phyloP scores from a whole-genome alignment of 208 protist species.

The Trypanosoma caninum region DNA sequence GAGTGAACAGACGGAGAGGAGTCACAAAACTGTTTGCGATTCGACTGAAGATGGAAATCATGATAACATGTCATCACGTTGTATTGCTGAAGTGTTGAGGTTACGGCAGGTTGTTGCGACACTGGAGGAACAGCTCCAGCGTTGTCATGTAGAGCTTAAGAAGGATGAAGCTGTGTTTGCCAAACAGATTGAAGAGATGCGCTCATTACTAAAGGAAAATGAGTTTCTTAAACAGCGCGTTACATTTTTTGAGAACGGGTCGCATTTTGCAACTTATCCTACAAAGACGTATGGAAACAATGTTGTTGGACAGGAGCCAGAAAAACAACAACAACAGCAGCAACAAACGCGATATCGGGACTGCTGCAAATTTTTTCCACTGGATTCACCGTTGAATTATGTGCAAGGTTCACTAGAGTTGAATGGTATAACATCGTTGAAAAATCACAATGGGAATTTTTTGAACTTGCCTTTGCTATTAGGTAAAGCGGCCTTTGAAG shows the following conservation, averaged over 20 bases:
- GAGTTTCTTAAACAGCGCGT: slow-evolving; percentile 25
- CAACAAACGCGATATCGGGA: neutral
- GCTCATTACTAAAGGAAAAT: slow-evolving; percentile 52
- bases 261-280: neutral
- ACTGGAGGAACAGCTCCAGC: slow-evolving; percentile 40
- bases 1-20: too few relatives aligned
- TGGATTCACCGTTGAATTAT: neutral
- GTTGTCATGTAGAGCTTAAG: slow-evolving; percentile 61
- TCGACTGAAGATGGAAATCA: neutral
- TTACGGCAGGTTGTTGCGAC: slow-evolving; percentile 20
- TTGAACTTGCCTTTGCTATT: neutral
- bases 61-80: neutral
- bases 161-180: slow-evolving; percentile 77
- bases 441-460: neutral
- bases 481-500: neutral
- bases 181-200: slow-evolving; percentile 55
- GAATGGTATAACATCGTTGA: neutral
- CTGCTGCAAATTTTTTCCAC: neutral
- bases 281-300: neutral
- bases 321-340: slow-evolving; percentile 4
- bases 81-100: slow-evolving; percentile 14
- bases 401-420: slow-evolving; percentile 3
- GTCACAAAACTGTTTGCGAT: neutral
- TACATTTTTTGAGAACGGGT: slow-evolving; percentile 14
- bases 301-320: neutral